A percentile compares a stretch with the other conserved stretches of the same genome.
Conservation (phyloP, 768 basidiomycete species). For the Mycena alexandri region DNA sequence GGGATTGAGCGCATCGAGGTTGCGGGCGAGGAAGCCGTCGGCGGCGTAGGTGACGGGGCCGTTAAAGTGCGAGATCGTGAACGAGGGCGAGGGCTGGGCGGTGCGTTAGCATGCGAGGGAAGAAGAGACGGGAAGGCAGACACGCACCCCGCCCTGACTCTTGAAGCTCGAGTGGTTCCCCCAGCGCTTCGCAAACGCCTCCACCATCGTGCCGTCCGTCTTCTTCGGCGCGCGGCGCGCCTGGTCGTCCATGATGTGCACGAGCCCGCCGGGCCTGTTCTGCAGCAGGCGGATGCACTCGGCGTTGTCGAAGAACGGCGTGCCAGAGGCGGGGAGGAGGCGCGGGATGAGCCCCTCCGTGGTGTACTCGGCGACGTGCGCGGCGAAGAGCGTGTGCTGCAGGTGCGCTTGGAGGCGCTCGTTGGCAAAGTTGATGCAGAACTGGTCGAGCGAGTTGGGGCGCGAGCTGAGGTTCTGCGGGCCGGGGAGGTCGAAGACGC, state of each 20-base stretch:
- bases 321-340: constrained; percentile 65
- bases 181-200: constrained; percentile 95
- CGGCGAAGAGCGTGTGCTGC: constrained; percentile 84
- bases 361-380: constrained; percentile 84
- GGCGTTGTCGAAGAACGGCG: constrained; percentile 90
- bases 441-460: constrained; percentile 94
- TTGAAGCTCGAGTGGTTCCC: constrained; percentile 92
- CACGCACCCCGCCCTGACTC: constrained; percentile 58
- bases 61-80: constrained; percentile 93
- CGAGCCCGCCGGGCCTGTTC: constrained; percentile 88
- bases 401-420: constrained; percentile 90
- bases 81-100: constrained; percentile 65
- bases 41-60: constrained; percentile 93
- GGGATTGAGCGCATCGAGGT: constrained; percentile 90
- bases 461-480: constrained; percentile 90
- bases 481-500: constrained; percentile 94
- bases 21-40: constrained; percentile 90
- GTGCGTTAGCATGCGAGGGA: too few species aligned
- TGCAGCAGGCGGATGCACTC: constrained; percentile 91
- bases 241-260: constrained; percentile 99
- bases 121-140: too few species aligned
- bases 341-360: constrained; percentile 79
- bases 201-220: constrained; percentile 94
- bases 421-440: constrained; percentile 96
- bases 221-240: constrained; percentile 88